These are phyloP conservation scores for Colletotrichum lini DNA, from an alignment of 2,329 filamentous ascomycete species.

Conservation along the genomic window DNA sequence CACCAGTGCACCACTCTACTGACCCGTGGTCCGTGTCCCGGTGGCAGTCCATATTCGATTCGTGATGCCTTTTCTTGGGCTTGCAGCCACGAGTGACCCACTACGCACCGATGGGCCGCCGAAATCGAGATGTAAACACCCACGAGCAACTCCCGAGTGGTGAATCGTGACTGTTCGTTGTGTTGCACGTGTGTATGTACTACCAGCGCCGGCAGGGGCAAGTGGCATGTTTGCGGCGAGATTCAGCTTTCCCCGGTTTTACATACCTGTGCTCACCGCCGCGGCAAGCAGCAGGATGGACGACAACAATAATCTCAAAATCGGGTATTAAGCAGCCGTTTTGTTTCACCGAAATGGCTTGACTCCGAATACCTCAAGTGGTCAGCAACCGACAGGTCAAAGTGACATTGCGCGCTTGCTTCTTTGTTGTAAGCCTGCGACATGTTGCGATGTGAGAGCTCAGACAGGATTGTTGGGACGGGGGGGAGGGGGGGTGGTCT, in stretches of 20 bases:
- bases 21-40: not conserved
- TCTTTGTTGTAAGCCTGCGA: constrained; percentile 11
- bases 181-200: not conserved
- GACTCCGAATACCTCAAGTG: not conserved
- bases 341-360: constrained; percentile 34
- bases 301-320: constrained; percentile 24
- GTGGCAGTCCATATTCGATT: not conserved
- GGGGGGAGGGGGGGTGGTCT: too few relatives aligned
- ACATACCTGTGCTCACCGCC: not conserved
- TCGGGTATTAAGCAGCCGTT: constrained; percentile 22
- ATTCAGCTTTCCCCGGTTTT: constrained; percentile 6
- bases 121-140: constrained; percentile 30
- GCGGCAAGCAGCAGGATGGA: not conserved
- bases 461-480: constrained; percentile 28
- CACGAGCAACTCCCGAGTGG: constrained; percentile 18
- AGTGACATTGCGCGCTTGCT: constrained; percentile 1
- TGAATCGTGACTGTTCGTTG: not conserved
- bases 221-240: constrained; percentile 8
- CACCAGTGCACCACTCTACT: not conserved
- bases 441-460: not conserved
- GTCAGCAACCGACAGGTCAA: not conserved
- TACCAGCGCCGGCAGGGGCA: constrained; percentile 21
- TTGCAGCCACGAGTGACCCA: not conserved
- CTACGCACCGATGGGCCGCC: constrained; percentile 21
- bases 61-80: constrained; percentile 7